Base-by-base conservation (phyloP, 352 stramenopile genomes). In the Phytopythium chamaehyphon region DNA sequence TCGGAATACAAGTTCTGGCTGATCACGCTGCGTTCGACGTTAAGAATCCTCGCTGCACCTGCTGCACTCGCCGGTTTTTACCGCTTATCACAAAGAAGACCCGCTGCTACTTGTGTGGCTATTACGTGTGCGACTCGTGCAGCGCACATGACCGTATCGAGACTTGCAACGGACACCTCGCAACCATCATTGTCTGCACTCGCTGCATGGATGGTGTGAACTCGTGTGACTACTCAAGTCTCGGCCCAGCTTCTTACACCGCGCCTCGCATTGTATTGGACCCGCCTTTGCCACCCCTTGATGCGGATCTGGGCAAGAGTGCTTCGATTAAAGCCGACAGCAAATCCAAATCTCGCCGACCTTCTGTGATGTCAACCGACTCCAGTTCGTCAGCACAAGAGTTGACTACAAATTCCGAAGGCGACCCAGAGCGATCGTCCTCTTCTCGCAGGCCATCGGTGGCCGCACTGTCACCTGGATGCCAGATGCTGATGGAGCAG, bases 31-130 rank as follows among this genome's bases (percentile, higher is more conserved):
- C 59, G 0, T 66, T 71, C 36, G 43, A 69, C 16, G 48, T 40
- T 2, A 52, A 40, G 14, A 75, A 75, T 36, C 16, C 52, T 3
- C 58, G 55, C 28, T 74, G 65, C 51, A 74, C 57, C 11, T 69
- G 59, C 40, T 75, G 66, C 28, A 75, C 66, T 18, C 35, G 49
- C 4, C 56, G 57, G 11, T 42, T 73, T 19, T 45, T 67, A 1
- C 16, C 19, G 18, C 55, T 61, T 14, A 1, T 57, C 15, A 26
- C 26, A 46, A 7, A 21, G n/a, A 47, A 59, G 6, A 59, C 53
- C 6, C 48, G 64, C 2, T 73, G 64, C 31, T 66, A 69, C 10
- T 28, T 73, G 26, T 73, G 64, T 23, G 59, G 60, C 18, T 73
- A 61, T 40, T 60, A 61, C 28, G 56, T 73, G 4, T 73, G 64